Evolutionary conservation across 1,284 basidiomycete genomes (phyloP), one percentile per base, ranked within the genome.

Genomic region (Neonothopanus nambi): DNA sequence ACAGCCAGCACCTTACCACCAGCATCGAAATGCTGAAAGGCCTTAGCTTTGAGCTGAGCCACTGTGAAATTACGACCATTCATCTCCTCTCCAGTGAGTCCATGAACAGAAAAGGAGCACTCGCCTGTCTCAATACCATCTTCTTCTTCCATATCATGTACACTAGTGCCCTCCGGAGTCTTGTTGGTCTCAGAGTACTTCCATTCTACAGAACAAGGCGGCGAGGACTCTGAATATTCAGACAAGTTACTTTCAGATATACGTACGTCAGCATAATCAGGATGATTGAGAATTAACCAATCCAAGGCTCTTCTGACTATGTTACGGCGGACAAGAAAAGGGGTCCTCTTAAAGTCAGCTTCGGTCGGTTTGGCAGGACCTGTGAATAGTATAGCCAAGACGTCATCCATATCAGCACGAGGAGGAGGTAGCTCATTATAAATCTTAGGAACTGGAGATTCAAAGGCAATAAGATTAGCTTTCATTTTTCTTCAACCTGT

Each of bases 381-480:
- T 4, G 42, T 44, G 23, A 23, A 44, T 5, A 44, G 5, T 5
- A 44, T 44, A 13, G 42, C 42, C 17, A 44, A 23, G 3, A 44
- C 42, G 30, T 44, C 42, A 26, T 44, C 42, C 11, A 44, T 44
- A n/a, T 44, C 42, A 8, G n/a, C 11, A 3, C 42, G 24, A 6
- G 24, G 42, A 17, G 42, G 7, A 13, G 42, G 42, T 12, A 68
- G 46, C 0, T 64, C 57, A n/a, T n/a, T n/a, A n/a, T n/a, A n/a
- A n/a, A n/a, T n/a, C n/a, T n/a, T n/a, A n/a, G n/a, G n/a, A n/a
- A 66, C 59, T 3, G 72, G 73, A 23, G 63, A 57, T 23, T 67
- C 62, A 52, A 57, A 69, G 9, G 52, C 57, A 35, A 68, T 57
- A 15, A 61, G 54, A 57, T 68, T 63, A 1, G 62, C 62, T 9